Percentiles rank a stretch among this genome's conserved stretches.
phyloP scores from a whole-genome alignment of 192 early-diverging fungal genomes.

The Coemansia sp. region DNA sequence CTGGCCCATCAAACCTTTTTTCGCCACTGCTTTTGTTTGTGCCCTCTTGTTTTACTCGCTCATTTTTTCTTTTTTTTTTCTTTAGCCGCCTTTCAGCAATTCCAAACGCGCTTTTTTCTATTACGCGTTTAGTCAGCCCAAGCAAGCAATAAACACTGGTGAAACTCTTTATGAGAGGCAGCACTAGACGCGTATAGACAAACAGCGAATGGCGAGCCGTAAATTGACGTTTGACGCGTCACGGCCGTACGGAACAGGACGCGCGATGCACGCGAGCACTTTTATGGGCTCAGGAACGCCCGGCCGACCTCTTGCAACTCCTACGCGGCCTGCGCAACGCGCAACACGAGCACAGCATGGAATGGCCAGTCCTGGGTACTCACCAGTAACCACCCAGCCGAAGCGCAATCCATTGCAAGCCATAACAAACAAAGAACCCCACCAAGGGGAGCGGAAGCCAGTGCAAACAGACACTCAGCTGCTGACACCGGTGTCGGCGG shows the following conservation, averaged over 20 bases:
- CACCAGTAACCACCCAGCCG: slow-evolving; percentile 3
- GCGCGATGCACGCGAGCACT: slow-evolving; percentile 13
- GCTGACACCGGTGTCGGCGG: slow-evolving; percentile 7
- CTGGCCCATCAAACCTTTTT: no score
- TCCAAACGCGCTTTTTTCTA: background rate
- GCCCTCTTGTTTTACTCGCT: background rate
- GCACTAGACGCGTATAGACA: background rate
- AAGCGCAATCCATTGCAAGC: slow-evolving; percentile 41
- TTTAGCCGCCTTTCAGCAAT: background rate
- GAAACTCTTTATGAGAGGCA: background rate
- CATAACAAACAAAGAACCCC: slow-evolving; percentile 39
- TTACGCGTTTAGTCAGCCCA: background rate
- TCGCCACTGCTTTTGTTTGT: no score
- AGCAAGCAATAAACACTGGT: background rate
- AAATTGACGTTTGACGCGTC: slow-evolving; percentile 53
- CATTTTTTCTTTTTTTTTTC: background rate
- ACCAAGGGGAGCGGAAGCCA: slow-evolving; percentile 21
- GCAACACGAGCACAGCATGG: slow-evolving; percentile 25
- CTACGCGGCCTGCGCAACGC: slow-evolving; percentile 41
- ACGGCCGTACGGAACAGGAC: slow-evolving; percentile 24
- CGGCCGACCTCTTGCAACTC: slow-evolving; percentile 29
- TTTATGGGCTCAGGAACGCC: slow-evolving; percentile 16
- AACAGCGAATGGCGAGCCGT: slow-evolving; percentile 35
- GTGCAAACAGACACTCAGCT: background rate
- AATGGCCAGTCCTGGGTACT: slow-evolving; percentile 15